These are phyloP conservation scores for Arthrobotrys pseudoclavata DNA, from an alignment of 2,329 filamentous ascomycete genomes.

Conservation along the genomic window DNA sequence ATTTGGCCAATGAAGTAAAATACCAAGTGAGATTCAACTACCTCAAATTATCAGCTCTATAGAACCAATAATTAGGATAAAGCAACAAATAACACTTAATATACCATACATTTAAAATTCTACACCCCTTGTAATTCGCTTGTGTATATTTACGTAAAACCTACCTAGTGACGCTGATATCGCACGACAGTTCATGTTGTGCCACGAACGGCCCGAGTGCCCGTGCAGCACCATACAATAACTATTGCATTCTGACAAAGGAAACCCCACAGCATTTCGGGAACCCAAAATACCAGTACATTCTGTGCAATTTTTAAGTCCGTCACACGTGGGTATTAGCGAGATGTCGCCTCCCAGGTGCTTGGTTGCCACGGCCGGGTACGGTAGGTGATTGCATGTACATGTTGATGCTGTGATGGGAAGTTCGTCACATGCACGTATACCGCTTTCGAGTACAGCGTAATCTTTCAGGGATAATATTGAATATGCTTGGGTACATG, in stretches of 20 bases:
- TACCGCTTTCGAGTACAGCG: background rate
- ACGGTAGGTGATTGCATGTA: background rate
- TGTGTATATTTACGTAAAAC: conserved; percentile 8
- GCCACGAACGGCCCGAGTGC: background rate
- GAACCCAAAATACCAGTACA: background rate
- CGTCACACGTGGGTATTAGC: conserved; percentile 12
- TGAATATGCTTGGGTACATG: background rate
- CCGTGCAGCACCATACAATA: background rate
- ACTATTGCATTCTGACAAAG: background rate
- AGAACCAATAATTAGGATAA: background rate
- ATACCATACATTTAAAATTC: background rate
- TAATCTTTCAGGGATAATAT: background rate
- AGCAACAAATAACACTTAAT: background rate
- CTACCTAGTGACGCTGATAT: background rate
- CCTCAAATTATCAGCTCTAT: background rate
- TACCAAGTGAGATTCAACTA: background rate
- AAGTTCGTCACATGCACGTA: conserved; percentile 11
- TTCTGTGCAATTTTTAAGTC: background rate
- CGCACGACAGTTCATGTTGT: conserved; percentile 12
- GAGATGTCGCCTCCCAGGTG: conserved; percentile 4
- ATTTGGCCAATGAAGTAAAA: background rate
- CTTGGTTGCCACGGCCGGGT: background rate
- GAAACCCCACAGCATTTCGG: background rate
- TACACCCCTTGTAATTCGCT: background rate
- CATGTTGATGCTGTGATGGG: conserved; percentile 13